Evolutionary conservation across 2,329 filamentous ascomycete genomes (phyloP), one percentile per base, ranked within the genome.

Genomic region (Penicillium hordei): DNA sequence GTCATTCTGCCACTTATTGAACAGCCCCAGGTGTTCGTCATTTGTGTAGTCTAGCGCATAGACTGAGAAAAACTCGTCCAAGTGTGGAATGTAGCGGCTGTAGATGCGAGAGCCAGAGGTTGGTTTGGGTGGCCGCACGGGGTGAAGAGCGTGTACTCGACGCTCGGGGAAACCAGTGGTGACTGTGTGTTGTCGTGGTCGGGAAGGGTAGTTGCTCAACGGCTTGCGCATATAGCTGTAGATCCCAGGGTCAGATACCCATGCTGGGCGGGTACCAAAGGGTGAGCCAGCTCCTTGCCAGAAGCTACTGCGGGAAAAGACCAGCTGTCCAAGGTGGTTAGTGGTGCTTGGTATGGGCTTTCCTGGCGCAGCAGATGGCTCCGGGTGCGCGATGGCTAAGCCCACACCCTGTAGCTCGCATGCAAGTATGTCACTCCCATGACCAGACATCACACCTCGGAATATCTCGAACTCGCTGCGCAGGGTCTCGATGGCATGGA

Each of bases 1-100:
- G 70, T 92, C 89, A 69, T 93, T 93, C 75, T 92, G 89, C 89
- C 89, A 93, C 57, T 81, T 80, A 74, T 92, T 86, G 79, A 93
- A 92, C 4, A 90, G 79, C 12, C 78, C 75, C 48, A 92, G 75
- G 74, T 93, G 89, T 65, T 83, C 79, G 1, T 78, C 70, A 65
- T 90, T 78, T 29, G 79, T 69, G 72, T 83, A 89, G 71, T 92
- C 87, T 2, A 93, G 80, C 19, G 84, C 85, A n/a, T 88, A 79
- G 80, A 92, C 88, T 60, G 86, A 89, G 72, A 92, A 92, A 61
- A 84, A 88, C 78, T 92, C 87, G 59, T 84, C 78, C 43, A 92
- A 79, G 67, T 91, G 86, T 13, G 89, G 88, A 60, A 92, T 87
- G 79, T 87, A 92, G 57, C 89, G 85, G 69, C 88, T 90, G 78